Conservation (phyloP, 2,329 filamentous ascomycete genomes). For the Talaromyces pinophilus region DNA sequence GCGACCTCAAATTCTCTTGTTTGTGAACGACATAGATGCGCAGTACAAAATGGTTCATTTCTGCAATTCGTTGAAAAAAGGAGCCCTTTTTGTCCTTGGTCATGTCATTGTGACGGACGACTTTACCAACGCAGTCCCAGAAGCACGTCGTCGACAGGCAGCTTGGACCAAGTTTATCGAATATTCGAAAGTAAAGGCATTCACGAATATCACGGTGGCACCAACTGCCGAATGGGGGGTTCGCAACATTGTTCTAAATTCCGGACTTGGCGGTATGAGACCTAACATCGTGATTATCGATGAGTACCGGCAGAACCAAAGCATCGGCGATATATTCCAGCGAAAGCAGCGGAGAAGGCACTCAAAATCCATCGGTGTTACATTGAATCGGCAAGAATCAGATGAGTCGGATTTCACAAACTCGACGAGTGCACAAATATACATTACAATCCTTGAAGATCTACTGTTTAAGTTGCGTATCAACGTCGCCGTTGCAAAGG, state of each 20-base stretch:
- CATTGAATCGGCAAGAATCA: slow-evolving; percentile 52
- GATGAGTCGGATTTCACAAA: slow-evolving; percentile 53
- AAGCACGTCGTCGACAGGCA: slow-evolving; percentile 76
- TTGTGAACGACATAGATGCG: slow-evolving; percentile 78
- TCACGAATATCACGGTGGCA: slow-evolving; percentile 82
- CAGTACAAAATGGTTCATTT: slow-evolving; percentile 86
- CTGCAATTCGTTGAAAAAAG: slow-evolving; percentile 89
- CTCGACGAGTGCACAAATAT: slow-evolving; percentile 69
- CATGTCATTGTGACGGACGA: slow-evolving; percentile 86
- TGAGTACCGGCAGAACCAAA: slow-evolving; percentile 65
- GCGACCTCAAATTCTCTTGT: slow-evolving; percentile 81
- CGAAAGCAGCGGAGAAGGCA: slow-evolving; percentile 36
- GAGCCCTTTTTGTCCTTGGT: slow-evolving; percentile 78
- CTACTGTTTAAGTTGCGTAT: slow-evolving; percentile 74
- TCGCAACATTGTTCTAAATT: slow-evolving; percentile 76
- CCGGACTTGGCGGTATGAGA: slow-evolving; percentile 82
- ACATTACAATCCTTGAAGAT: slow-evolving; percentile 81
- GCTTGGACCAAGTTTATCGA: slow-evolving; percentile 88
- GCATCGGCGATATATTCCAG: slow-evolving; percentile 59
- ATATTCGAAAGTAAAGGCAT: slow-evolving; percentile 82
- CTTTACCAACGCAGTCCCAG: slow-evolving; percentile 74
- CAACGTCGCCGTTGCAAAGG: slow-evolving; percentile 81
- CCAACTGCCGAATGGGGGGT: slow-evolving; percentile 82
- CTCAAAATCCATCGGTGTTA: slow-evolving; percentile 28
- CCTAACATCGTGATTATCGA: slow-evolving; percentile 84